Evolutionary conservation across 345 rosid species (phyloP), one percentile per base, ranked within the genome.

Genomic region (Triadica sebifera): DNA sequence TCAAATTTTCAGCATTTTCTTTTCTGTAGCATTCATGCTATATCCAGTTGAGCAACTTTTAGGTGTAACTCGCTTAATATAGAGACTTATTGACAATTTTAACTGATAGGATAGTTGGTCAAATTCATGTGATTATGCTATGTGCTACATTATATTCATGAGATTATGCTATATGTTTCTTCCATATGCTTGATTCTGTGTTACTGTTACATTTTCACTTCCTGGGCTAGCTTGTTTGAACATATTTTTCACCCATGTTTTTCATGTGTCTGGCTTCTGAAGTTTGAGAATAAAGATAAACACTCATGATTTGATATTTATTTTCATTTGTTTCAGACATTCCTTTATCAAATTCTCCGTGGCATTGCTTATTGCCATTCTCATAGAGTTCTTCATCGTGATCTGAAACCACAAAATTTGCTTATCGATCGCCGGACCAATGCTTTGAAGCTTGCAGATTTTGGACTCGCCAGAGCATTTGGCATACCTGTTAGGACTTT

Each of bases 361-460:
- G 99, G 99, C 75, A 93, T 95, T 59, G 93, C 99, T 17, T 93
- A 93, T 74, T 95, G 99, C 72, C 99, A 95, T 87, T 95, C 99
- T 80, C 99, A 93, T 82, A 89, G 99, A 78, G 99, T 95, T 81
- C 98, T 95, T 74, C 99, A 95, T 76, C 87, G 99, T 81, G 99
- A 95, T 88, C 83, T 95, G 77, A 95, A 95, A 79, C 99, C 99
- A 47, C 99, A 95, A 81, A 95, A 95, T 81, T 77, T 95, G 87
- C 87, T 95, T 75, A 93, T 95, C 67, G 99, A 95, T 84, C 94
- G 97, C 65, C 86, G 85, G 17, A 84, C 98, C 11, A 95, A 93
- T 79, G 89, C 98, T 58, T 83, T 95, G 71, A 95, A 95, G 88
- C 97, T 95, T 82, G 98, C 97, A 22, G 99, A 95, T 87, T 95